A percentile compares a stretch with the other conserved stretches of the same genome.
Evolutionary conservation across 75 land plant genomes (phyloP).

Genomic region (Ceratopteris richardii): DNA sequence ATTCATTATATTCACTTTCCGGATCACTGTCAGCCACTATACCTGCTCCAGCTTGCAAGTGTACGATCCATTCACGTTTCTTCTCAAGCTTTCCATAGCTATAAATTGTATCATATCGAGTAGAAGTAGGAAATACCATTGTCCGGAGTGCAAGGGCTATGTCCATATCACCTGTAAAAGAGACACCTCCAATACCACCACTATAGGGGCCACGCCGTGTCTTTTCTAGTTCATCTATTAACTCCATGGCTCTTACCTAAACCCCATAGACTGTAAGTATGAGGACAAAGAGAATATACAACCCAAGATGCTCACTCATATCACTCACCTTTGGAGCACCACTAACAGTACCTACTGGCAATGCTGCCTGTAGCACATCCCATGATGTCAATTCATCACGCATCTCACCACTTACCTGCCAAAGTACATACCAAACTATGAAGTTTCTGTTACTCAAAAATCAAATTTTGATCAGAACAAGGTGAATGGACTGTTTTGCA

Average conservation of each 20-base stretch:
- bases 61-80: slow-evolving; percentile 83
- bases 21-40: slow-evolving; percentile 93
- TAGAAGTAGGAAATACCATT: slow-evolving; percentile 64
- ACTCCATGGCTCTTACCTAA: slow-evolving; percentile 98
- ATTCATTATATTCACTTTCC: slow-evolving; percentile 75
- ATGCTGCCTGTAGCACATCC: slow-evolving; percentile 94
- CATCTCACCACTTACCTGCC: slow-evolving; percentile 87
- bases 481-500: too few species aligned
- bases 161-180: slow-evolving; percentile 89
- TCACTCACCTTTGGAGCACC: slow-evolving; percentile 96
- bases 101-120: slow-evolving; percentile 66
- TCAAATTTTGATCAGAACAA: too few species aligned
- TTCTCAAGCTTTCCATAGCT: slow-evolving; percentile 47
- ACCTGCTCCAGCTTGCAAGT: slow-evolving; percentile 91
- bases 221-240: slow-evolving; percentile 84
- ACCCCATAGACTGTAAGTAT: too few species aligned
- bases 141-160: slow-evolving; percentile 90
- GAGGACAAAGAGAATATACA: too few species aligned
- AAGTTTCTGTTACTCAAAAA: too few species aligned
- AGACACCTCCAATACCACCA: slow-evolving; percentile 92
- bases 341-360: slow-evolving; percentile 98
- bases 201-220: slow-evolving; percentile 94
- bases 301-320: too few species aligned
- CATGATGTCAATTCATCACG: slow-evolving; percentile 62
- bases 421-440: background rate